A percentile compares a stretch with the other conserved stretches of the same genome.
phyloP scores from a whole-genome alignment of 768 basidiomycete species.

The Kwoniella mangroviensis region DNA sequence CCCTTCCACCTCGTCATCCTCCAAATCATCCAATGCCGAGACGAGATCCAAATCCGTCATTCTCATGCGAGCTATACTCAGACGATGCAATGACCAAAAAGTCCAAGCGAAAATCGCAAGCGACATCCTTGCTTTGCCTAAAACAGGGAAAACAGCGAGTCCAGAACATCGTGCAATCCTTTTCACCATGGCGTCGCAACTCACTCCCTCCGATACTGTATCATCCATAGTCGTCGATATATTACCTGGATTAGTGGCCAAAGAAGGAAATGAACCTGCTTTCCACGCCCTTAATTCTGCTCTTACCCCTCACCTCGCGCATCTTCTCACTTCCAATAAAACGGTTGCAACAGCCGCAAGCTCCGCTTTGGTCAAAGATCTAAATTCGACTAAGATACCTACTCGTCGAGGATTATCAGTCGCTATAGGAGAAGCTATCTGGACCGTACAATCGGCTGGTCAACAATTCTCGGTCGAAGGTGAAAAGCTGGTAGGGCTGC shows the following conservation, averaged over 20 bases:
- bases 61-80: constrained; percentile 64
- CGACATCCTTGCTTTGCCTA: constrained; percentile 75
- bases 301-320: constrained; percentile 67
- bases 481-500: constrained; percentile 63
- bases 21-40: constrained; percentile 67
- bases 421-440: constrained; percentile 68
- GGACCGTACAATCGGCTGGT: constrained; percentile 58
- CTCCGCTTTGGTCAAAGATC: constrained; percentile 70
- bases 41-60: constrained; percentile 66
- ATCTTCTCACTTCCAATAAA: constrained; percentile 62
- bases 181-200: constrained; percentile 72
- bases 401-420: constrained; percentile 68
- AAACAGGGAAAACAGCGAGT: constrained; percentile 81
- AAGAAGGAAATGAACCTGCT: constrained; percentile 78
- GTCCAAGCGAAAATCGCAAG: constrained; percentile 63
- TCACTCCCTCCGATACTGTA: constrained; percentile 63
- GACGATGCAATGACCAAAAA: constrained; percentile 47
- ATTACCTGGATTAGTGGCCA: constrained; percentile 63
- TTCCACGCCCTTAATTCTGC: constrained; percentile 64
- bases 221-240: constrained; percentile 62
- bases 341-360: constrained; percentile 62
- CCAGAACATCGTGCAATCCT: constrained; percentile 82
- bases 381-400: constrained; percentile 69
- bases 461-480: constrained; percentile 61
- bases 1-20: constrained; percentile 48